phyloP scores from a whole-genome alignment of 495 filamentous ascomycete species.

The Oidiodendron maius region DNA sequence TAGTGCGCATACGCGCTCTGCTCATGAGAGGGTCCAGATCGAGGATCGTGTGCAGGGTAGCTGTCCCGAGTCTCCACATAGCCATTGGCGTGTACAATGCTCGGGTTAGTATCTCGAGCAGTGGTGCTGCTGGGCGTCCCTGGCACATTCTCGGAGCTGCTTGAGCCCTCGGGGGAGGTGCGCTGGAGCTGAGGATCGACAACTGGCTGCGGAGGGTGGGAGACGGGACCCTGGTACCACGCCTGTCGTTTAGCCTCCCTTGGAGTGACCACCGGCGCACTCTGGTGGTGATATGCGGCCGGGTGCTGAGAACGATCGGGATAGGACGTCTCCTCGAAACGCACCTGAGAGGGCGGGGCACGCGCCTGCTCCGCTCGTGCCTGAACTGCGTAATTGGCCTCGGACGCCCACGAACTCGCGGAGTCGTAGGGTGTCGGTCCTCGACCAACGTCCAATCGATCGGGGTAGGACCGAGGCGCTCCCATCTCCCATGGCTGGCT shows the following conservation, averaged over 20 bases:
- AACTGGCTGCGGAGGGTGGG: slow-evolving; percentile 15
- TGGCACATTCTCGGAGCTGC: slow-evolving; percentile 57
- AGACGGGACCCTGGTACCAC: slow-evolving; percentile 60
- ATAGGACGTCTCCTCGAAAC: slow-evolving; percentile 37
- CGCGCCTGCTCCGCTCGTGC: slow-evolving; percentile 38
- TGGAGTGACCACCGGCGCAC: slow-evolving; percentile 41
- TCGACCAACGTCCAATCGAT: slow-evolving; percentile 62
- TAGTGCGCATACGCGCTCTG: slow-evolving; percentile 2
- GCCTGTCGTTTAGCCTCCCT: slow-evolving; percentile 59
- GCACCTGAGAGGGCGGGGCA: slow-evolving; percentile 29
- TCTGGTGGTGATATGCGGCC: slow-evolving; percentile 39
- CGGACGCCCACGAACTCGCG: slow-evolving; percentile 41
- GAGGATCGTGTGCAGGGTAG: not conserved
- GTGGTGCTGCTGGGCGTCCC: slow-evolving; percentile 14
- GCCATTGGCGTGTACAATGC: slow-evolving; percentile 20
- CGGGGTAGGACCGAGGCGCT: slow-evolving; percentile 68
- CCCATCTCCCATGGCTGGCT: slow-evolving; percentile 70
- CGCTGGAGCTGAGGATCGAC: slow-evolving; percentile 31
- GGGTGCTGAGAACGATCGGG: slow-evolving; percentile 15
- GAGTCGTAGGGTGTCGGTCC: slow-evolving; percentile 45
- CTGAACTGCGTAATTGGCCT: slow-evolving; percentile 42
- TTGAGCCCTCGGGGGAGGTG: slow-evolving; percentile 66
- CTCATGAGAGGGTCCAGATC: slow-evolving; percentile 1
- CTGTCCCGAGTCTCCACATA: slow-evolving; percentile 15
- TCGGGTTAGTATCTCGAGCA: slow-evolving; percentile 13